Conservation (phyloP, 371 early-diverging fungal species). For the Mucor irregularis region DNA sequence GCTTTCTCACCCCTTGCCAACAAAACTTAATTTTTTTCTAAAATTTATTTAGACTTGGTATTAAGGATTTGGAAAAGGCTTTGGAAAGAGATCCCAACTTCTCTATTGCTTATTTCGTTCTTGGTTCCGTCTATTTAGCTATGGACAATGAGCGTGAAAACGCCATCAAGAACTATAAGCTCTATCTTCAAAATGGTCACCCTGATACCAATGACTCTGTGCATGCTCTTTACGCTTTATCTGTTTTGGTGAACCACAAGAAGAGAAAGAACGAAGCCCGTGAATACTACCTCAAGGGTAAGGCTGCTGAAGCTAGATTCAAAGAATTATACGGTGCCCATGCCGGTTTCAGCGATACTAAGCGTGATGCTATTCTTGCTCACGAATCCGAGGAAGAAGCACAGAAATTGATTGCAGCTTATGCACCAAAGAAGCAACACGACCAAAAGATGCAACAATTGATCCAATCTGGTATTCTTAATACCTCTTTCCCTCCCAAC, state of each 20-base stretch:
- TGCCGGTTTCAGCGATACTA: conserved; percentile 60
- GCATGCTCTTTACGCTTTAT: conserved; percentile 59
- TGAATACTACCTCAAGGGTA: conserved; percentile 54
- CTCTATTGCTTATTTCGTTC: conserved; percentile 55
- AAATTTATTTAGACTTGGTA: conserved; percentile 37
- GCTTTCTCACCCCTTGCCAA: background rate
- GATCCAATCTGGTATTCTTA: conserved; percentile 46
- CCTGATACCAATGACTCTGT: conserved; percentile 61
- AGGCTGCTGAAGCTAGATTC: conserved; percentile 58
- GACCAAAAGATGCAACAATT: conserved; percentile 44
- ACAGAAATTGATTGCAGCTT: conserved; percentile 29
- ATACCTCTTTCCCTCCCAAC: conserved; percentile 39
- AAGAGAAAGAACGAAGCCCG: conserved; percentile 55
- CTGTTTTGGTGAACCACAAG: conserved; percentile 52
- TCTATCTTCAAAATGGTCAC: conserved; percentile 55
- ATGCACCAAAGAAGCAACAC: conserved; percentile 34
- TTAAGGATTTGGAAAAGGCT: conserved; percentile 61
- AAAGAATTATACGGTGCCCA: conserved; percentile 56
- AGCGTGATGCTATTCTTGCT: conserved; percentile 51
- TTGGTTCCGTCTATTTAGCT: conserved; percentile 58
- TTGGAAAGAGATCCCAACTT: conserved; percentile 54
- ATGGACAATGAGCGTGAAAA: conserved; percentile 54
- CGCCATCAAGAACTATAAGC: conserved; percentile 57
- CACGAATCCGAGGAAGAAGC: conserved; percentile 50
- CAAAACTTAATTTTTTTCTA: background rate